Evolutionary conservation across 148 eudicot genomes (phyloP), one percentile per base, ranked within the genome.

Genomic region (Cornus suecica): DNA sequence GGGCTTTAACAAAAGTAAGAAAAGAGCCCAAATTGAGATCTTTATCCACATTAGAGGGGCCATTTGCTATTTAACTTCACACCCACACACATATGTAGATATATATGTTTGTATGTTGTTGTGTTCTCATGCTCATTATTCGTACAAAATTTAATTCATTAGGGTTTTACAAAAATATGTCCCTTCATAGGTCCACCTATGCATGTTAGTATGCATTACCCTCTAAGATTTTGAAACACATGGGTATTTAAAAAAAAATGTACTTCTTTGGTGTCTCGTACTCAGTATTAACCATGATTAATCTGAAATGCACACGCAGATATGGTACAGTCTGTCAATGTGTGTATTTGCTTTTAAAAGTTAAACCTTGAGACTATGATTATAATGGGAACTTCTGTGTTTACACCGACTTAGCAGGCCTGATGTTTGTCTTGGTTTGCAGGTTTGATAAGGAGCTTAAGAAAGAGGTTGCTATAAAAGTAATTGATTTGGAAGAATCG

Each of bases 401-500:
- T 75, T 69, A 52, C 26, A 15, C 77, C 74, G 18, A 65, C 6
- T 1, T 22, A 13, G 69, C 24, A 28, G 16, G 26, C 51, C 67
- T 66, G 62, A 58, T 66, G 25, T 64, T 16, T 37, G 69, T 66
- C 32, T 83, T 77, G 71, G 69, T 74, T 80, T 91, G 82, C 88
- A 95, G 99, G 78, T 91, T 88, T 82, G 99, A 92, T 78, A 91
- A 83, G 84, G 99, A 92, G 80, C 90, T 92, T 58, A 90, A 95
- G 74, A 92, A 86, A 88, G 96, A 84, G 66, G 97, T 95, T 77
- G 99, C 99, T 65, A 88, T 95, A 34, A 95, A 95, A 83, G 96
- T 89, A 72, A 90, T 92, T 79, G 99, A 95, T 84, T 85, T 95
- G 72, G 99, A 92, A 80, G 99, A 95, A 86, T 89, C 97, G 99